Evolutionary conservation across 768 basidiomycete genomes (phyloP).

Genomic region (Boletus coccyginus): DNA sequence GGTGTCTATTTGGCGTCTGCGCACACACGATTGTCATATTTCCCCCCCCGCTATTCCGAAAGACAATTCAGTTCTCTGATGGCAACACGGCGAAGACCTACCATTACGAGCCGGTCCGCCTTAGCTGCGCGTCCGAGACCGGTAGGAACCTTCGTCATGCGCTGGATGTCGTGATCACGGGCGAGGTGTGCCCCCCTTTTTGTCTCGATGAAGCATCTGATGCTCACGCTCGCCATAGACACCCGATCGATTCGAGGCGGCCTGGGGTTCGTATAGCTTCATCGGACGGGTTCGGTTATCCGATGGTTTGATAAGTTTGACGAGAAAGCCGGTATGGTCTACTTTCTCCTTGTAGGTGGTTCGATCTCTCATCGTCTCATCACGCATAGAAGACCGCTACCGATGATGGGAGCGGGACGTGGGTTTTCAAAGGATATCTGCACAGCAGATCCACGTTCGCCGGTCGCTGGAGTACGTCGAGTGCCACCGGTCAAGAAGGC

Average conservation of each 20-base stretch:
- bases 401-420: constrained; percentile 43
- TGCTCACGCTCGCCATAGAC: constrained; percentile 43
- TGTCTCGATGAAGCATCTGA: constrained; percentile 15
- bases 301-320: constrained; percentile 60
- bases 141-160: constrained; percentile 30
- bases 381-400: constrained; percentile 38
- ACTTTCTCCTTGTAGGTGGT: constrained; percentile 1
- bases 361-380: background rate
- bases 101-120: constrained; percentile 32
- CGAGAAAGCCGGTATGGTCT: constrained; percentile 55
- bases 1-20: constrained; percentile 6
- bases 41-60: constrained; percentile 5
- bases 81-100: constrained; percentile 23
- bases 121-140: constrained; percentile 26
- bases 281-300: constrained; percentile 51
- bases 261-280: constrained; percentile 67
- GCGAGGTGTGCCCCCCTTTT: constrained; percentile 29
- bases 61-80: constrained; percentile 29
- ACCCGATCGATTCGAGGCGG: constrained; percentile 47
- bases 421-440: constrained; percentile 59
- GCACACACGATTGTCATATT: constrained; percentile 23
- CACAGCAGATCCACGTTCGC: constrained; percentile 47
- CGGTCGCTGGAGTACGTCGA: constrained; percentile 50
- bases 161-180: constrained; percentile 36
- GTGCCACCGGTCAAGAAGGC: constrained; percentile 30